Percentiles rank a stretch among this genome's conserved stretches.
These are phyloP conservation scores for Bruguiera hainesii DNA, from an alignment of 441 rosid species.

Conservation along the genomic window DNA sequence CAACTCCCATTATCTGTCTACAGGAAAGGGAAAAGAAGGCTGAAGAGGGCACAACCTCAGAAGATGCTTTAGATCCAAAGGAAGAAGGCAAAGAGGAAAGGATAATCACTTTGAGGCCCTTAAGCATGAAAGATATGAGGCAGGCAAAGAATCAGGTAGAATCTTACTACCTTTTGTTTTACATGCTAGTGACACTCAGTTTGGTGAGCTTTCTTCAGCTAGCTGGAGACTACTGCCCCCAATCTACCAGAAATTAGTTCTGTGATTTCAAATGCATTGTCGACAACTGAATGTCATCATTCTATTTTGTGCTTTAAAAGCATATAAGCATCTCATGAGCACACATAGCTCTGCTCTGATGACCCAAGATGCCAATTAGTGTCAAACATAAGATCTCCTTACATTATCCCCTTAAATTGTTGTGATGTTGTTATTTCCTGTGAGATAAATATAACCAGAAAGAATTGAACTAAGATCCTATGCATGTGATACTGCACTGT, in stretches of 20 bases:
- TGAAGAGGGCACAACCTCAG: slow-evolving; percentile 48
- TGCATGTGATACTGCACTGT: too few relatives aligned
- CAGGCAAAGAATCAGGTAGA: slow-evolving; percentile 89
- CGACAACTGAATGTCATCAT: background rate
- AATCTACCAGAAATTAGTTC: too few relatives aligned
- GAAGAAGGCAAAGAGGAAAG: slow-evolving; percentile 59
- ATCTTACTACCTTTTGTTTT: background rate
- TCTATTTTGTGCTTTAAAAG: background rate
- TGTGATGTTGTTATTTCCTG: background rate
- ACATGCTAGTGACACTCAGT: background rate
- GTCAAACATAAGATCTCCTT: background rate
- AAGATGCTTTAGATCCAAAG: slow-evolving; percentile 40
- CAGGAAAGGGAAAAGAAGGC: slow-evolving; percentile 56
- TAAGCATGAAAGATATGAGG: slow-evolving; percentile 90
- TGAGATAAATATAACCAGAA: background rate
- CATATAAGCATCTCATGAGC: background rate
- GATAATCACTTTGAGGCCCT: slow-evolving; percentile 57
- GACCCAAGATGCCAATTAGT: background rate
- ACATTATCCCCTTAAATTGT: background rate
- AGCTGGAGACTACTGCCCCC: background rate
- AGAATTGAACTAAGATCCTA: background rate
- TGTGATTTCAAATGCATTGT: background rate
- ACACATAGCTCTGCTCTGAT: background rate
- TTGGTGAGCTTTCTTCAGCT: background rate
- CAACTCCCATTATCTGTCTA: background rate